phyloP scores from a whole-genome alignment of 768 basidiomycete genomes.

The Peribolospora kevripleyi region DNA sequence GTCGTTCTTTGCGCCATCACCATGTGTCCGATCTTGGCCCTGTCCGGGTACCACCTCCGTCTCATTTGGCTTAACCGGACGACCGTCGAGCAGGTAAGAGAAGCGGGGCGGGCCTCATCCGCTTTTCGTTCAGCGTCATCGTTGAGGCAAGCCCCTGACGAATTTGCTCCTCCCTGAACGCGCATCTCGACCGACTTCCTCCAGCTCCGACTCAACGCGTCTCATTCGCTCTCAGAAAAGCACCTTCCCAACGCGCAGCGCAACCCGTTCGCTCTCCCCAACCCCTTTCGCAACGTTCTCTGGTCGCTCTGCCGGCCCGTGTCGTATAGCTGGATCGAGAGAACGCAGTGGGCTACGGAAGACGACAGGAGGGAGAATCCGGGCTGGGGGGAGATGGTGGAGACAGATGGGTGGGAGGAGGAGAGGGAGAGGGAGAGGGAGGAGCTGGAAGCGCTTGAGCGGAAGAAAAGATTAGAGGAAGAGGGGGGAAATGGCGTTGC shows the following conservation, averaged over 20 bases:
- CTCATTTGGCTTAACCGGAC: constrained; percentile 9
- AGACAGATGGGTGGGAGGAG: too few relatives aligned
- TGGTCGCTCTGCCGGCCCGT: too few relatives aligned
- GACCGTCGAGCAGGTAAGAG: constrained; percentile 14
- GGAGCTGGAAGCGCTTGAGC: too few relatives aligned
- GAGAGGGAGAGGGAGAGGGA: too few relatives aligned
- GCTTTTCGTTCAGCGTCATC: neutral
- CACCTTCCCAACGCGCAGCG: neutral
- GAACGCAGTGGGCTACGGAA: too few relatives aligned
- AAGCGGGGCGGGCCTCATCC: neutral
- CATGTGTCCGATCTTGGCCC: constrained; percentile 3
- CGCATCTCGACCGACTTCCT: neutral
- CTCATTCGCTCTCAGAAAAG: neutral
- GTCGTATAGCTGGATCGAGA: too few relatives aligned
- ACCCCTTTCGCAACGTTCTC: neutral
- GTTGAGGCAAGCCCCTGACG: neutral
- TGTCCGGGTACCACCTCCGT: constrained; percentile 9
- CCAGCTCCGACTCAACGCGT: constrained; percentile 1
- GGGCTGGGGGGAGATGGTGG: too few relatives aligned
- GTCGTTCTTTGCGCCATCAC: neutral
- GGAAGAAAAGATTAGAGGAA: too few relatives aligned
- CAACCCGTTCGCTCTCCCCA: neutral
- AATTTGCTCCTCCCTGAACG: neutral
- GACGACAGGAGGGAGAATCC: too few relatives aligned
- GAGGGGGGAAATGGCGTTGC: too few relatives aligned